Conservation (phyloP, 2,329 filamentous ascomycete species). For the Neopestalotiopsis sp. region DNA sequence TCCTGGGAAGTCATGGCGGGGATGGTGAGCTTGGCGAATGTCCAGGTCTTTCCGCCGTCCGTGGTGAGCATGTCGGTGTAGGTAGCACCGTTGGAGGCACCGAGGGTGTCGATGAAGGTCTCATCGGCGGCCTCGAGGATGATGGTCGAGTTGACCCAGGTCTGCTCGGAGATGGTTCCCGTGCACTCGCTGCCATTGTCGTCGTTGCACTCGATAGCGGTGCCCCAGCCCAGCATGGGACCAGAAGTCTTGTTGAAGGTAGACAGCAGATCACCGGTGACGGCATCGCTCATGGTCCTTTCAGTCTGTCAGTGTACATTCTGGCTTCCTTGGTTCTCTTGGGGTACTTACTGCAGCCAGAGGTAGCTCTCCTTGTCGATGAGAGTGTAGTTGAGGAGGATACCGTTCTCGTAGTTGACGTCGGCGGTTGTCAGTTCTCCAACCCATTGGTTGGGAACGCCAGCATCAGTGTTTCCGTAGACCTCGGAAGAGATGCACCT, state of each 20-base stretch:
- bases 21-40: constrained; percentile 7
- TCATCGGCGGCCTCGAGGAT: constrained; percentile 17
- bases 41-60: constrained; percentile 13
- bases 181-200: constrained; percentile 16
- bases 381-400: constrained; percentile 32
- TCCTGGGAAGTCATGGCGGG: constrained; percentile 9
- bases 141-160: constrained; percentile 23
- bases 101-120: constrained; percentile 6
- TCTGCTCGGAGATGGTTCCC: constrained; percentile 21
- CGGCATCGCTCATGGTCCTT: constrained; percentile 20
- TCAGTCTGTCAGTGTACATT: background rate
- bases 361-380: constrained; percentile 26
- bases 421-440: constrained; percentile 27
- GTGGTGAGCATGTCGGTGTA: constrained; percentile 11
- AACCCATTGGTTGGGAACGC: constrained; percentile 26
- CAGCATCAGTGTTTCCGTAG: constrained; percentile 25
- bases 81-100: constrained; percentile 6
- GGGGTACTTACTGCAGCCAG: constrained; percentile 25
- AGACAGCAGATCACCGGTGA: constrained; percentile 25
- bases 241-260: constrained; percentile 28
- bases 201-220: constrained; percentile 22
- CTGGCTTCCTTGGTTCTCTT: background rate
- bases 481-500: constrained; percentile 34
- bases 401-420: constrained; percentile 27
- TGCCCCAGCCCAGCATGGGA: constrained; percentile 29